phyloP scores from a whole-genome alignment of 495 filamentous ascomycete genomes.

The Cladorrhinum samala region DNA sequence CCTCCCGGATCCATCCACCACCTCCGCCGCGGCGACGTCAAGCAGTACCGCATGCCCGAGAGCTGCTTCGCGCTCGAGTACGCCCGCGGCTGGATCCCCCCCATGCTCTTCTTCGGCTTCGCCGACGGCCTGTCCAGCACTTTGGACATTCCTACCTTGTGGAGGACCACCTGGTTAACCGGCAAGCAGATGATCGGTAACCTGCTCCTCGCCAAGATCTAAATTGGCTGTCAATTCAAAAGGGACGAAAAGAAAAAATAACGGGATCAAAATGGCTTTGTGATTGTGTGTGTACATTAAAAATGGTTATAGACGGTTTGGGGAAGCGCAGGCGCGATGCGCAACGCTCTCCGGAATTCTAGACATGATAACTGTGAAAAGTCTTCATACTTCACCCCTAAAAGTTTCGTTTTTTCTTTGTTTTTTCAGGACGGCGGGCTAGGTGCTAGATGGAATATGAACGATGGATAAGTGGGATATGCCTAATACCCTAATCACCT shows the following conservation, averaged over 20 bases:
- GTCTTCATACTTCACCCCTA: too few relatives aligned
- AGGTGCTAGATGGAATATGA: too few relatives aligned
- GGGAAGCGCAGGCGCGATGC: too few relatives aligned
- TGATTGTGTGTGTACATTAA: neutral
- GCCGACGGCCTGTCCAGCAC: slow-evolving; percentile 72
- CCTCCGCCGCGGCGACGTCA: slow-evolving; percentile 65
- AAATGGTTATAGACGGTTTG: too few relatives aligned
- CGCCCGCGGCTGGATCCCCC: slow-evolving; percentile 83
- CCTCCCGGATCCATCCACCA: slow-evolving; percentile 71
- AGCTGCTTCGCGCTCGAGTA: slow-evolving; percentile 84
- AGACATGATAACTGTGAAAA: too few relatives aligned
- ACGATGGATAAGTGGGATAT: too few relatives aligned
- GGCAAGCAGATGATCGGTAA: slow-evolving; percentile 67
- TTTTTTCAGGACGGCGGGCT: too few relatives aligned
- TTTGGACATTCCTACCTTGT: slow-evolving; percentile 71
- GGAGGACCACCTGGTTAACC: slow-evolving; percentile 66
- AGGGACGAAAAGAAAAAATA: neutral
- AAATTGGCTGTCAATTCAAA: slow-evolving; percentile 17
- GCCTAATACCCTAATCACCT: too few relatives aligned
- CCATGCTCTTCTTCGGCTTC: slow-evolving; percentile 82
- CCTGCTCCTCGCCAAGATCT: slow-evolving; percentile 66
- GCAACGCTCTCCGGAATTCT: too few relatives aligned
- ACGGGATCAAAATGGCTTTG: neutral
- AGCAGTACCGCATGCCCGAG: slow-evolving; percentile 80
- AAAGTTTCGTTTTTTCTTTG: too few relatives aligned